A percentile compares a stretch with the other conserved stretches of the same genome.
phyloP scores from a whole-genome alignment of 2,329 filamentous ascomycete species.

The Ophiostoma sp. region DNA sequence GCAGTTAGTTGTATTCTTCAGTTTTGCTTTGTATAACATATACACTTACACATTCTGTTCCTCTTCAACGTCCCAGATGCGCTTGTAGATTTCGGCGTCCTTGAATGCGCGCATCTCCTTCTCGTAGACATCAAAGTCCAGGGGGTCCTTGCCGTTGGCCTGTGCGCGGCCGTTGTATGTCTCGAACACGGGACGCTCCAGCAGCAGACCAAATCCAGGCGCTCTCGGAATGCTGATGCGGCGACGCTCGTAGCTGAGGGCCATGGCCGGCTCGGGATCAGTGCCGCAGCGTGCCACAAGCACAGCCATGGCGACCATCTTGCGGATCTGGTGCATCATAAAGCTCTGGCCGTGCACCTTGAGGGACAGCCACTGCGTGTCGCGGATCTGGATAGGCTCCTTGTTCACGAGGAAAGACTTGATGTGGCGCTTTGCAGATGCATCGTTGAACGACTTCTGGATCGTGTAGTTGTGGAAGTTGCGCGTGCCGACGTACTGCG shows the following conservation, averaged over 20 bases:
- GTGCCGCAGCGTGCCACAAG: constrained; percentile 79
- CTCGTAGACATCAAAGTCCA: constrained; percentile 39
- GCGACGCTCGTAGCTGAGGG: constrained; percentile 64
- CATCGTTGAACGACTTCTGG: constrained; percentile 73
- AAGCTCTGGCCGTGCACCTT: constrained; percentile 98
- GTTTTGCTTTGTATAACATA: neutral
- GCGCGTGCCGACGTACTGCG: constrained; percentile 72
- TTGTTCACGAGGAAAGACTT: constrained; percentile 79
- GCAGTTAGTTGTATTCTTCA: neutral
- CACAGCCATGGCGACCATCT: constrained; percentile 93
- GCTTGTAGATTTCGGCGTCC: constrained; percentile 81
- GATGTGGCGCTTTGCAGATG: constrained; percentile 84
- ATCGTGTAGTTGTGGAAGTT: constrained; percentile 99
- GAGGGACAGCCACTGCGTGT: constrained; percentile 91
- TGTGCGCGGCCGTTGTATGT: constrained; percentile 74
- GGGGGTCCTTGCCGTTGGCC: constrained; percentile 37
- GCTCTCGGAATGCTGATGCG: constrained; percentile 90
- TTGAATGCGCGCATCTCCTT: constrained; percentile 83
- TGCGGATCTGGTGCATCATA: constrained; percentile 99
- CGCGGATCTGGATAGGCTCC: constrained; percentile 74
- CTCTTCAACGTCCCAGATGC: constrained; percentile 87
- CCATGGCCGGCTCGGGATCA: constrained; percentile 64
- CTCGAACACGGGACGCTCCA: constrained; percentile 89
- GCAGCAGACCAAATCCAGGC: constrained; percentile 76
- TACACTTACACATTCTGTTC: constrained; percentile 72